Percentiles rank a stretch among this genome's conserved stretches.
phyloP scores from a whole-genome alignment of 176 grass and related monocot genomes.

The Lolium perenne region DNA sequence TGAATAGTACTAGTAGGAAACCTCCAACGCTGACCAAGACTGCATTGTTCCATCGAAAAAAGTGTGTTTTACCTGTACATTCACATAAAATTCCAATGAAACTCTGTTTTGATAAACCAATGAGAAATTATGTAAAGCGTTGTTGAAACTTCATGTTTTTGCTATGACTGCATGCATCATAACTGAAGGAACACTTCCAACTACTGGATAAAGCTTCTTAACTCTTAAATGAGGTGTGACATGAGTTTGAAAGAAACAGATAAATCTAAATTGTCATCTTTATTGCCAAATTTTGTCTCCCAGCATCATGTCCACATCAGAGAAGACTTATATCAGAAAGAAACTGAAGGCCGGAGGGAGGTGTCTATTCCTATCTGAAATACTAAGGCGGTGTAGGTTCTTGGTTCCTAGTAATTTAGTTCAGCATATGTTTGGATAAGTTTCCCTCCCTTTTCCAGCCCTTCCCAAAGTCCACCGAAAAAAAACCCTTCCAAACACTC shows the following conservation, averaged over 20 bases:
- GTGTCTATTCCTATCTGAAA: neutral
- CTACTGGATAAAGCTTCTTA: neutral
- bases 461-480: neutral
- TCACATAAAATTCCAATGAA: conserved; percentile 13
- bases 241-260: conserved; percentile 6
- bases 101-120: conserved; percentile 7
- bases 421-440: neutral
- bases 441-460: neutral
- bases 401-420: conserved; percentile 17
- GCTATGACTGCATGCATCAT: conserved; percentile 11
- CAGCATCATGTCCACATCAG: neutral
- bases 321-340: neutral
- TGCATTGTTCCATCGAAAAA: conserved; percentile 30
- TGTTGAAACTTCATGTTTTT: neutral
- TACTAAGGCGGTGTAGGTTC: neutral
- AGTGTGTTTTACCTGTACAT: conserved; percentile 22
- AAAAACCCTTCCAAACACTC: neutral
- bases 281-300: conserved; percentile 6
- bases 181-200: conserved; percentile 17
- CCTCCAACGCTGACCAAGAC: conserved; percentile 20
- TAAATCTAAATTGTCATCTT: neutral
- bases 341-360: neutral
- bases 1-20: conserved; percentile 26
- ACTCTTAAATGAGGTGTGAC: neutral
- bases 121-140: neutral